Base-by-base conservation (phyloP, 1,139 yeast genomes). In the Hansenula lynferdii region DNA sequence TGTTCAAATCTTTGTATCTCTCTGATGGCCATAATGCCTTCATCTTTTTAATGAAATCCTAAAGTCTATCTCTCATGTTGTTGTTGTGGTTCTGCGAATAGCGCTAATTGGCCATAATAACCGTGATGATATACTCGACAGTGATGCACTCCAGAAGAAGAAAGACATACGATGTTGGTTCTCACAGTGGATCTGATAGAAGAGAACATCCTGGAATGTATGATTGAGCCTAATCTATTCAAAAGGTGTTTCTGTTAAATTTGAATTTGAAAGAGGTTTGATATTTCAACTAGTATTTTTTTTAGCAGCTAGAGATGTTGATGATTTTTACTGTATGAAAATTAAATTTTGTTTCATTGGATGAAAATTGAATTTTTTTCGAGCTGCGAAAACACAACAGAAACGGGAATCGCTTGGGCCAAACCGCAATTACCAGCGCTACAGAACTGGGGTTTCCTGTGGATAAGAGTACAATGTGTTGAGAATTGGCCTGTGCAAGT, bases 121-220 rank as follows among this genome's bases (percentile, higher is more conserved):
- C 10, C 18, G 12, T 15, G 8, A 5, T 5, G 4, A 15, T 15
- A 27, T 27, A 27, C n/a, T 17, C 24, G 24, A n/a, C 8, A 28
- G 10, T 9, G 11, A 7, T 28, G 7, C 5, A 28, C 6, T 12
- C 21, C 17, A 7, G 22, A 28, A 6, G 26, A 15, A n/a, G 15
- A 15, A n/a, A 14, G 18, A 53, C 57, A 37, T 49, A 53, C 57
- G 37, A 53, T 50, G 48, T 53, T 53, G 44, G 49, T 47, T 47
- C 51, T 53, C 42, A 53, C 53, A 50, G 57, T 47, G 43, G 54
- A 49, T 53, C 57, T 53, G 47, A 53, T 28, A 36, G 57, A 50
- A 40, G 56, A 50, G 51, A 53, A 53, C 57, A 53, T 53, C 37
- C 35, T 39, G 19, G 23, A 17, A 14, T 31, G 12, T 11, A 9